Conservation (phyloP, 495 filamentous ascomycete species). For the Friedmanniomyces endolithicus region DNA sequence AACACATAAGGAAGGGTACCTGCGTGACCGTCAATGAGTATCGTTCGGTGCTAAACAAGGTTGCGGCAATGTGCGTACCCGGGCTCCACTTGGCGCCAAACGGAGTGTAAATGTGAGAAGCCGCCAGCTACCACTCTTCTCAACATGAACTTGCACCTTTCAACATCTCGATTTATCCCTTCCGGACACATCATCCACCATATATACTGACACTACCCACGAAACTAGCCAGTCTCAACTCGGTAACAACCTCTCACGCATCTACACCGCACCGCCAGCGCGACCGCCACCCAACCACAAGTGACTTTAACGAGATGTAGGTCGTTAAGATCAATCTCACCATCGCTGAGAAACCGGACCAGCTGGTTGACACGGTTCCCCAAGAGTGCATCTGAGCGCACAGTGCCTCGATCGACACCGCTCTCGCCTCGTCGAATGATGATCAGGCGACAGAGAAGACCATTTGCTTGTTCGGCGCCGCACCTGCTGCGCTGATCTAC, state of each 20-base stretch:
- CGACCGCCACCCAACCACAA: neutral
- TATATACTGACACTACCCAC: too few relatives aligned
- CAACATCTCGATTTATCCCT: neutral
- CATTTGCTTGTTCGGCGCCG: neutral
- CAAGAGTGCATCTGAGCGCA: neutral
- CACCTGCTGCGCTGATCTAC: neutral
- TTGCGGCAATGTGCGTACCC: neutral
- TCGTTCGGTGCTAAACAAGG: too few relatives aligned
- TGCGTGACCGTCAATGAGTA: neutral
- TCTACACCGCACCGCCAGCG: neutral
- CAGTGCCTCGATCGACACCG: slow-evolving; percentile 1
- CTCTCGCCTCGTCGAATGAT: neutral
- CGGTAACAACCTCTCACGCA: too few relatives aligned
- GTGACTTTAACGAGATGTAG: neutral
- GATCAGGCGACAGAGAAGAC: neutral
- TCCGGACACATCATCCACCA: neutral
- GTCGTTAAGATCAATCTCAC: neutral
- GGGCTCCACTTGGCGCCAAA: neutral
- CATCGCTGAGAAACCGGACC: neutral
- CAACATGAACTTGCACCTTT: neutral
- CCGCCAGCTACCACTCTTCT: neutral
- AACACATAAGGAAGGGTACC: neutral
- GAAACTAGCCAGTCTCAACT: too few relatives aligned
- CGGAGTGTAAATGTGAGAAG: neutral
- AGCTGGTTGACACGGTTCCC: neutral